Conservation (phyloP, 345 rosid genomes). For the Eucalyptus polybractea region DNA sequence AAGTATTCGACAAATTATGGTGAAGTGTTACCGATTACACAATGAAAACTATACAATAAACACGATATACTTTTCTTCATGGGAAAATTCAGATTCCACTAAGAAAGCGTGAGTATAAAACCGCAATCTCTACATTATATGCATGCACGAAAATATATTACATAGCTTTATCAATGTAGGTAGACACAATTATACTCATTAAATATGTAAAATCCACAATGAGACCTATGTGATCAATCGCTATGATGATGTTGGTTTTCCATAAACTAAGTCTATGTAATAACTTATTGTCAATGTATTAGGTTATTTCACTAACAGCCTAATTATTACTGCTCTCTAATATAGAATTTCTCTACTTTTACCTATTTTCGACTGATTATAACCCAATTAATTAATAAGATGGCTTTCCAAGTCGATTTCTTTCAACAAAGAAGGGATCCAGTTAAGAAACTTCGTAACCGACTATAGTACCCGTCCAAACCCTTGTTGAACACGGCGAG, state of each 20-base stretch:
- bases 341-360: not conserved
- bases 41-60: not conserved
- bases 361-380: not conserved
- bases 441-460: not conserved
- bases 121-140: not conserved
- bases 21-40: not conserved
- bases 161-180: not conserved
- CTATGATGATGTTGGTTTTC: not conserved
- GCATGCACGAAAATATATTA: not conserved
- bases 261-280: not conserved
- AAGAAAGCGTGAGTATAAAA: not conserved
- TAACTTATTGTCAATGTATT: not conserved
- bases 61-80: not conserved
- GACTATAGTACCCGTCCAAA: not conserved
- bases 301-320: not conserved
- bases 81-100: not conserved
- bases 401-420: not conserved
- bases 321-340: not conserved
- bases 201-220: not conserved
- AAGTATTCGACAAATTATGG: not conserved
- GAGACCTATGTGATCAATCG: not conserved
- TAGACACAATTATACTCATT: not conserved
- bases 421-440: not conserved
- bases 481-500: not conserved
- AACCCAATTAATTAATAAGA: not conserved